phyloP scores from a whole-genome alignment of 2,329 filamentous ascomycete genomes.

The Talaromyces marneffei region DNA sequence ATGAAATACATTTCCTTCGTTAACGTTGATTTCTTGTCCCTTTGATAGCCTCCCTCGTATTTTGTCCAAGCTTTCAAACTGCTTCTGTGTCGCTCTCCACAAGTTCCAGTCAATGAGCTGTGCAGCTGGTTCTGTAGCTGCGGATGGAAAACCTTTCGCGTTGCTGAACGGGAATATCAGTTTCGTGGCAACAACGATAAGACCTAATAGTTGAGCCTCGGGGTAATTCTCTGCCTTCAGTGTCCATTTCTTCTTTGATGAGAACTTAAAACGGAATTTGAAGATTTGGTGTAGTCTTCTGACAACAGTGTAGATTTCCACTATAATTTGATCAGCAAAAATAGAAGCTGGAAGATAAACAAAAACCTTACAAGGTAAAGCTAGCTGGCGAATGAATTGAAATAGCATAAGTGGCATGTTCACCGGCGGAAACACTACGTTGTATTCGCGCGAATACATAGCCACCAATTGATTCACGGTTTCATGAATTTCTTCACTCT shows the following conservation, averaged over 20 bases:
- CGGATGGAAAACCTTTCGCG: conserved; percentile 46
- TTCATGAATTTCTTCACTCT: conserved; percentile 57
- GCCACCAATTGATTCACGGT: conserved; percentile 57
- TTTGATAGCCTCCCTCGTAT: conserved; percentile 34
- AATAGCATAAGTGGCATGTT: conserved; percentile 65
- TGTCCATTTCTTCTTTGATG: conserved; percentile 35
- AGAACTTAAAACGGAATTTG: conserved; percentile 54
- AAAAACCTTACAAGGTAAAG: conserved; percentile 61
- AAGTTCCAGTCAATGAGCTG: conserved; percentile 64
- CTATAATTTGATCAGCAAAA: conserved; percentile 13
- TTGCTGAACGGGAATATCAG: conserved; percentile 69
- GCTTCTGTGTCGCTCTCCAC: conserved; percentile 56
- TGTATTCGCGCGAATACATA: conserved; percentile 62
- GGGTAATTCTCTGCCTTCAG: conserved; percentile 54
- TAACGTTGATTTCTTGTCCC: conserved; percentile 50
- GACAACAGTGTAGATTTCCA: conserved; percentile 46
- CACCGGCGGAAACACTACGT: conserved; percentile 64
- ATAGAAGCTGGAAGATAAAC: not conserved
- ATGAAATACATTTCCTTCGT: conserved; percentile 56
- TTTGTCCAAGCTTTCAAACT: conserved; percentile 29
- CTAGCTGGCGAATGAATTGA: conserved; percentile 63
- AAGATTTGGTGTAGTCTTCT: conserved; percentile 52
- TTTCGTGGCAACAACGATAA: conserved; percentile 72
- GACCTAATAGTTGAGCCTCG: conserved; percentile 65
- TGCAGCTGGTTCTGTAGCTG: conserved; percentile 51